Conservation (phyloP, 208 protist species). For the Acanthamoeba pearcei region DNA sequence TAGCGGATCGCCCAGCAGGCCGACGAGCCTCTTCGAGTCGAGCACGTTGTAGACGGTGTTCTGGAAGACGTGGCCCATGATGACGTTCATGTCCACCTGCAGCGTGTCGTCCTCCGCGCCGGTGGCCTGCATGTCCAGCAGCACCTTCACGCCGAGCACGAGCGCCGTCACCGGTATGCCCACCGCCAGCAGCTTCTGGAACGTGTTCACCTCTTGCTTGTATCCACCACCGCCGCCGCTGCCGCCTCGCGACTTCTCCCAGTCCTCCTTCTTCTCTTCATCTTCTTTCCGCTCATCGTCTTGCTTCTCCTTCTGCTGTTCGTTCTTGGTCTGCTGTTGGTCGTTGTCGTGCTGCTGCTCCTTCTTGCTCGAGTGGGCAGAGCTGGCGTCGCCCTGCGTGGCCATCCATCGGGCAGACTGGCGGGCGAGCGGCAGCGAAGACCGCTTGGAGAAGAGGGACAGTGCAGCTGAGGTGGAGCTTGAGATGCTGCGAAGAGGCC, state of each 20-base stretch:
- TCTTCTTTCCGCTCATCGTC: neutral
- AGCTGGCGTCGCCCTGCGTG: neutral
- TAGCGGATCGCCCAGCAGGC: slow-evolving; percentile 11
- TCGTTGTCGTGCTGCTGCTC: neutral
- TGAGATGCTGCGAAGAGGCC: no score
- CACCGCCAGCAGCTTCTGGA: slow-evolving; percentile 18
- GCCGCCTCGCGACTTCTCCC: neutral
- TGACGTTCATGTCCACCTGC: slow-evolving; percentile 12
- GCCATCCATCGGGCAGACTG: neutral
- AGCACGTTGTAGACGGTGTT: slow-evolving; percentile 28
- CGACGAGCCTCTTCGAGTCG: slow-evolving; percentile 24
- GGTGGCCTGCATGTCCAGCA: neutral
- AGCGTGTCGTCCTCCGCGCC: slow-evolving; percentile 17
- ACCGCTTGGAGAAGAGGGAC: neutral
- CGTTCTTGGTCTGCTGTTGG: neutral
- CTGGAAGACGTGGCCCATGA: slow-evolving; percentile 4
- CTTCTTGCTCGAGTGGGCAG: neutral
- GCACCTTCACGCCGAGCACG: neutral
- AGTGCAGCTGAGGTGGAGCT: neutral
- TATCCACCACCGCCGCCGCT: neutral
- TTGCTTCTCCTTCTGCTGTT: neutral
- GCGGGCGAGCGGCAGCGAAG: neutral
- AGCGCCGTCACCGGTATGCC: neutral
- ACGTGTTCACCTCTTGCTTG: neutral
- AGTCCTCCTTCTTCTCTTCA: neutral